These are phyloP conservation scores for Begonia peltatifolia DNA, from an alignment of 306 rosid species.

Conservation along the genomic window DNA sequence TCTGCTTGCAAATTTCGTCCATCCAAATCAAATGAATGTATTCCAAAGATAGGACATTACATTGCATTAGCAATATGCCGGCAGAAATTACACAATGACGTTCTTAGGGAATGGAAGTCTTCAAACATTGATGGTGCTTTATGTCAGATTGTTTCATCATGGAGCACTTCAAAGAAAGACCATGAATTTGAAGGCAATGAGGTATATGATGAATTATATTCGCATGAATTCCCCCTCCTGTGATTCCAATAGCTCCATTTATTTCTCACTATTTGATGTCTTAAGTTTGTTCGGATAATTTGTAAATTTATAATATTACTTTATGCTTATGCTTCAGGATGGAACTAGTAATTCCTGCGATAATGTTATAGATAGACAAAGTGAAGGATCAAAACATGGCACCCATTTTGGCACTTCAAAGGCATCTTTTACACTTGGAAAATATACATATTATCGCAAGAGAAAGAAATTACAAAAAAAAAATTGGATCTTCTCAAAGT, in stretches of 20 bases:
- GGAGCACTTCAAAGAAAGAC: constrained; percentile 28
- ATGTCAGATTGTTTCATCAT: constrained; percentile 26
- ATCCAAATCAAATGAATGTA: constrained; percentile 32
- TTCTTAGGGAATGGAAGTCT: constrained; percentile 50
- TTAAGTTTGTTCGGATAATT: constrained; percentile 2
- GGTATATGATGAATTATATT: constrained; percentile 28
- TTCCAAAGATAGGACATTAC: constrained; percentile 63
- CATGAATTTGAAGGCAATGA: constrained; percentile 14
- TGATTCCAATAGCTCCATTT: constrained; percentile 3
- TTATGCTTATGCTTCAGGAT: constrained; percentile 27
- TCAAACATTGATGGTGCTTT: constrained; percentile 23
- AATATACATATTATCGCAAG: constrained; percentile 49
- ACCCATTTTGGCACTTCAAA: constrained; percentile 18
- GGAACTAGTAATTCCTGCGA: constrained; percentile 11
- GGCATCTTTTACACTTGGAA: constrained; percentile 26
- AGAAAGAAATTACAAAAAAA: constrained; percentile 29
- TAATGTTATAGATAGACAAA: constrained; percentile 16
- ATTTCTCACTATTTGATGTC: background rate
- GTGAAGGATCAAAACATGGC: constrained; percentile 17
- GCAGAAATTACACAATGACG: constrained; percentile 63
- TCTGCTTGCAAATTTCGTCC: constrained; percentile 33
- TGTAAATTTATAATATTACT: constrained; percentile 14
- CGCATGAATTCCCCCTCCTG: constrained; percentile 4
- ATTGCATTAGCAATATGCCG: constrained; percentile 65
- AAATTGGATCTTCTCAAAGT: constrained; percentile 18